Base-by-base conservation (phyloP, 1,139 yeast genomes). In the Magnusiomyces paraingens region DNA sequence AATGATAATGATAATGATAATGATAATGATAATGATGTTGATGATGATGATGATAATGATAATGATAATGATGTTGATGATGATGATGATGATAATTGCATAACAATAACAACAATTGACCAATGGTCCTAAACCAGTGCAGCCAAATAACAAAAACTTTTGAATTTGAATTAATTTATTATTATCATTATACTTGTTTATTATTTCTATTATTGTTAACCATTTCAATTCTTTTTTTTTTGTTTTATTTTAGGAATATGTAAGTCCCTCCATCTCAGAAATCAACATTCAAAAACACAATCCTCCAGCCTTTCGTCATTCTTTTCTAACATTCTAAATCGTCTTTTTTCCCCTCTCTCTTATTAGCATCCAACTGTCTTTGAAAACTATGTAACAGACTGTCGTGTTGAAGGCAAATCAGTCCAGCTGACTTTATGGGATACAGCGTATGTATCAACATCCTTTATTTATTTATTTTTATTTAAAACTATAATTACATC, bases 401-500 rank as follows among this genome's bases (percentile, higher is more conserved):
- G 96, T 67, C 75, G 96, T 54, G 94, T 89, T 35, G 96, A 89
- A 65, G 96, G 96, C 14, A 89, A 89, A 62, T 84, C 93, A 12
- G 95, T 91, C 2, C 88, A 90, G 61, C 71, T 91, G 57, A 94
- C 96, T 1, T 72, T 91, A 41, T 91, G 98, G 97, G 97, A 91
- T 68, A 91, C 97, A 3, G 97, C 97, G 68, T 66, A 61, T 47
- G 69, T 63, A 18, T 36, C 15, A 11, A 26, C 32, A 26, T 26
- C n/a, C n/a, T n/a, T n/a, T n/a, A n/a, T n/a, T n/a, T n/a, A 8
- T 26, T 26, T 26, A 5, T 26, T 26, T 26, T 26, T 5, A 26
- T 5, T 5, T 5, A 26, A 26, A 26, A 26, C 32, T 26, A 26
- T 26, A 26, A 26, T 26, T 8, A 26, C 32, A n/a, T n/a, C n/a